A percentile compares a stretch with the other conserved stretches of the same genome.
These are phyloP conservation scores for Entomophthora muscae DNA, from an alignment of 371 early-diverging fungal species.

Conservation along the genomic window DNA sequence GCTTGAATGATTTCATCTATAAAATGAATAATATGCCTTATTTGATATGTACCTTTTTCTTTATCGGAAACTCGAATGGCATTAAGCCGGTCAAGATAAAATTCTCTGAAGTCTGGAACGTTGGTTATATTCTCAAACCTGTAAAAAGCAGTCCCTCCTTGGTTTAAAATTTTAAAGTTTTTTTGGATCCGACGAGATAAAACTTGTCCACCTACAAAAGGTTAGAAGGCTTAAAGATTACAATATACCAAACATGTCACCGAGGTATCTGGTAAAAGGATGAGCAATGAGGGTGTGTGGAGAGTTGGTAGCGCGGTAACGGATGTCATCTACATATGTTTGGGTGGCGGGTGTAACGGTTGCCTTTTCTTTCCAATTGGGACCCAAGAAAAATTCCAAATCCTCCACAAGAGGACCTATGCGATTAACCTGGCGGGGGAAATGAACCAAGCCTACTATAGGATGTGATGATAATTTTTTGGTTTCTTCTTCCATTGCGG, in stretches of 20 bases:
- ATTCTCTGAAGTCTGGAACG: constrained; percentile 23
- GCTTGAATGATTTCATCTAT: constrained; percentile 22
- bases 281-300: constrained; percentile 26
- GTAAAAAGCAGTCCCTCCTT: constrained; percentile 23
- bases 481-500: constrained; percentile 21
- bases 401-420: constrained; percentile 18
- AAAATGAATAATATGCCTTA: too few relatives aligned
- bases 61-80: constrained; percentile 11
- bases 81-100: constrained; percentile 24
- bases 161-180: not conserved
- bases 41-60: not conserved
- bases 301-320: constrained; percentile 15
- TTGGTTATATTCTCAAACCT: constrained; percentile 23
- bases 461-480: constrained; percentile 19
- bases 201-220: constrained; percentile 23
- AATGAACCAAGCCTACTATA: constrained; percentile 21
- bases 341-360: constrained; percentile 24
- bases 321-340: constrained; percentile 19
- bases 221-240: not conserved
- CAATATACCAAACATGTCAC: constrained; percentile 19
- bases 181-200: constrained; percentile 20
- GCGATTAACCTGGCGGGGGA: constrained; percentile 25
- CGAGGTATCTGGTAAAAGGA: constrained; percentile 28
- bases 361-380: constrained; percentile 11
- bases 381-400: constrained; percentile 21